phyloP scores from a whole-genome alignment of 495 filamentous ascomycete genomes.

The Aspergillus biplanus region DNA sequence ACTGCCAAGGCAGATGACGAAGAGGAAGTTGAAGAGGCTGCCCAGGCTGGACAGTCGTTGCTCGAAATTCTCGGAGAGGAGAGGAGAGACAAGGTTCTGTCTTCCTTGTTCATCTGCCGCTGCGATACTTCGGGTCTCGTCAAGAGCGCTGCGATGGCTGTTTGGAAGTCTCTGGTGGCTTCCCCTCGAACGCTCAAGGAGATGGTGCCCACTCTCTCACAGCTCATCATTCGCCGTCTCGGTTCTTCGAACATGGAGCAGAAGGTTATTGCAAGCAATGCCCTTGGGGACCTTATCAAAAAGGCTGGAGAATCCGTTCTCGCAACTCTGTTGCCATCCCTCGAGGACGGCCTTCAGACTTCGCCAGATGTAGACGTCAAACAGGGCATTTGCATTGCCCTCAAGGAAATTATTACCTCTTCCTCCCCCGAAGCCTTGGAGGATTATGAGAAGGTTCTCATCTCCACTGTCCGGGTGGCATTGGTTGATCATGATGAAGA shows the following conservation, averaged over 20 bases:
- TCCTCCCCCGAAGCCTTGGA: slow-evolving; percentile 87
- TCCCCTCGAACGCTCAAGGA: slow-evolving; percentile 93
- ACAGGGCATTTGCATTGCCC: slow-evolving; percentile 95
- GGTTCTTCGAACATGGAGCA: slow-evolving; percentile 97
- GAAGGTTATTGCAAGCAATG: slow-evolving; percentile 96
- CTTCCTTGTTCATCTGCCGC: slow-evolving; percentile 93
- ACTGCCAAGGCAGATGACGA: slow-evolving; percentile 81
- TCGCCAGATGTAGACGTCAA: slow-evolving; percentile 91
- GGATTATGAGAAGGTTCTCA: slow-evolving; percentile 92
- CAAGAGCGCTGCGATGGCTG: slow-evolving; percentile 83
- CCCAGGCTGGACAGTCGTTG: slow-evolving; percentile 86
- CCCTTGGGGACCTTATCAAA: slow-evolving; percentile 91
- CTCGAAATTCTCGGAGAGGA: slow-evolving; percentile 94
- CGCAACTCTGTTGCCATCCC: slow-evolving; percentile 81
- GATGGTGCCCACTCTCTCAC: slow-evolving; percentile 89
- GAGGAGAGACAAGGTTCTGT: slow-evolving; percentile 92
- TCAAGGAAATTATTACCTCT: slow-evolving; percentile 91
- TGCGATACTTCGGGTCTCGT: slow-evolving; percentile 95
- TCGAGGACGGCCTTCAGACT: slow-evolving; percentile 88
- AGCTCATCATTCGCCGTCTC: slow-evolving; percentile 90
- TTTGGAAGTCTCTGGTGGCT: slow-evolving; percentile 97
- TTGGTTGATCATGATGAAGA: slow-evolving; percentile 87
- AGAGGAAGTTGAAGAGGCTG: slow-evolving; percentile 74
- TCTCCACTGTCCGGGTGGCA: slow-evolving; percentile 90
- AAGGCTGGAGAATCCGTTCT: slow-evolving; percentile 95